phyloP scores from a whole-genome alignment of 768 basidiomycete species.

The Suillus spraguei region DNA sequence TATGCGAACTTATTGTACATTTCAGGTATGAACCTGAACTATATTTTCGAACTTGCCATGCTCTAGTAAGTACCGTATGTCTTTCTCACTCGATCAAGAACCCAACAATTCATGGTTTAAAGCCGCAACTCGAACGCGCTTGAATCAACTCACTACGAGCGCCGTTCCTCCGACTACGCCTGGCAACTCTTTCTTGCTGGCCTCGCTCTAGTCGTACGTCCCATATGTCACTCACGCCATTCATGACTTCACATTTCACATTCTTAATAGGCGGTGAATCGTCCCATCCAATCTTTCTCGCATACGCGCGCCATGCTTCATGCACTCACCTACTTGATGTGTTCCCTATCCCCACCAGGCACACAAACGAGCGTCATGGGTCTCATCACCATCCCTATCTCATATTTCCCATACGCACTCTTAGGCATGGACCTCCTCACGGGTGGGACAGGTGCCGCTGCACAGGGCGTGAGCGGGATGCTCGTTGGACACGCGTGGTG shows the following conservation, averaged over 20 bases:
- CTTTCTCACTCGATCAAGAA: slow-evolving; percentile 1
- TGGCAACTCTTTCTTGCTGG: slow-evolving; percentile 68
- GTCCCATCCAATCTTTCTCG: slow-evolving; percentile 56
- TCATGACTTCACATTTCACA: slow-evolving; percentile 1
- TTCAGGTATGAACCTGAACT: slow-evolving; percentile 32
- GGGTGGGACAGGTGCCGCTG: slow-evolving; percentile 58
- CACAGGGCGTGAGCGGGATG: slow-evolving; percentile 63
- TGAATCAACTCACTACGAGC: slow-evolving; percentile 59
- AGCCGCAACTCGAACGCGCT: slow-evolving; percentile 70
- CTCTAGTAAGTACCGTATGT: slow-evolving; percentile 36
- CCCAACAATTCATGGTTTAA: neutral
- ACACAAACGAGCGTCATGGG: slow-evolving; percentile 78
- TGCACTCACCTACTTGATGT: slow-evolving; percentile 69
- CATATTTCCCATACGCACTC: slow-evolving; percentile 75
- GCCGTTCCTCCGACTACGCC: slow-evolving; percentile 72
- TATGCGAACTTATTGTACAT: slow-evolving; percentile 1
- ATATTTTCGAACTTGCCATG: slow-evolving; percentile 47
- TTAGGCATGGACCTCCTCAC: slow-evolving; percentile 72
- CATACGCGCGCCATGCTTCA: slow-evolving; percentile 70
- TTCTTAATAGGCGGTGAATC: slow-evolving; percentile 49
- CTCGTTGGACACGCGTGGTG: slow-evolving; percentile 83
- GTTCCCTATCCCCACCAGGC: slow-evolving; percentile 65
- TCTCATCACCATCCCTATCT: slow-evolving; percentile 69
- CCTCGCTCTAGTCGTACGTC: slow-evolving; percentile 60
- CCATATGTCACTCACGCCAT: slow-evolving; percentile 8